phyloP scores from a whole-genome alignment of 176 grass and related monocot genomes.

The Avena insularis region DNA sequence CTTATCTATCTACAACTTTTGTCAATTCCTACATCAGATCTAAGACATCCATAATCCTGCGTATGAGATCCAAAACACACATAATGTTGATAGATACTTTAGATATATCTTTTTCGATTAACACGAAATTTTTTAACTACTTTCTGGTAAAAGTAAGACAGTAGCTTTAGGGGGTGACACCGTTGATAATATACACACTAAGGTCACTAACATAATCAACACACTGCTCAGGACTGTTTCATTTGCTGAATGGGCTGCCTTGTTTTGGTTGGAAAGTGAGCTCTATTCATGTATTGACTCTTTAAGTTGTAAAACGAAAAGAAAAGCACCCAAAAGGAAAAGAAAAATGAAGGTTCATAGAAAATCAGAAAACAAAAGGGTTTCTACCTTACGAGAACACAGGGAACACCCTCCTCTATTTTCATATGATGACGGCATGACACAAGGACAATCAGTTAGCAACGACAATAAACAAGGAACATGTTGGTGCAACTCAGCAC shows the following conservation, averaged over 20 bases:
- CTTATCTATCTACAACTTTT: neutral
- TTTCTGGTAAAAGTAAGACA: slow-evolving; percentile 1
- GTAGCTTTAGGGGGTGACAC: neutral
- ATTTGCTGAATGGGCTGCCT: neutral
- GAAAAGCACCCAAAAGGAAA: neutral
- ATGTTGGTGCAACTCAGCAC: slow-evolving; percentile 9
- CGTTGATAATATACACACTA: neutral
- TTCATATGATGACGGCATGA: neutral
- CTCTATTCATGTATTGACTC: neutral
- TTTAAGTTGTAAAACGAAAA: neutral
- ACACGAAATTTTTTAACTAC: neutral
- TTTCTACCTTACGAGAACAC: neutral
- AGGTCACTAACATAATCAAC: neutral
- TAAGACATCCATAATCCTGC: neutral
- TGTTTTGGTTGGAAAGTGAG: neutral
- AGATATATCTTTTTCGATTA: neutral
- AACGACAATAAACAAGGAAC: slow-evolving; percentile 16
- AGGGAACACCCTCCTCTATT: neutral
- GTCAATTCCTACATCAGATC: neutral
- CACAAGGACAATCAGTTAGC: neutral
- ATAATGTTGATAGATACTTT: neutral
- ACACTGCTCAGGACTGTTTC: neutral
- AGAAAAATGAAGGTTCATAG: neutral
- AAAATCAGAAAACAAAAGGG: neutral
- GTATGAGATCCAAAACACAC: slow-evolving; percentile 16